Evolutionary conservation across 345 rosid species (phyloP).

Genomic region (Trapa incisa): DNA sequence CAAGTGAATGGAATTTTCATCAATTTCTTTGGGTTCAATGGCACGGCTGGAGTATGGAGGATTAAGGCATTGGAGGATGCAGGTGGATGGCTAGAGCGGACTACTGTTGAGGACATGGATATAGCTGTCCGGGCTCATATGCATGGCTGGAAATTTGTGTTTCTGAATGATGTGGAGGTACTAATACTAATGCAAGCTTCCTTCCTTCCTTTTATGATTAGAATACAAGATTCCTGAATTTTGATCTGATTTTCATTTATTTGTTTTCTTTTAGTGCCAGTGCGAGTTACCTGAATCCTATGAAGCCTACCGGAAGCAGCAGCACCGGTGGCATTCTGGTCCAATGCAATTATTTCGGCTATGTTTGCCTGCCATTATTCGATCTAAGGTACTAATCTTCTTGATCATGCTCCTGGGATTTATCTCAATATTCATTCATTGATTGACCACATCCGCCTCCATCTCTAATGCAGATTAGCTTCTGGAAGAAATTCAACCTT

Average conservation of each 20-base stretch:
- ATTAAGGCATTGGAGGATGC: constrained; percentile 42
- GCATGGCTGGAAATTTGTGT: constrained; percentile 40
- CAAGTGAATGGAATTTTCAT: constrained; percentile 54
- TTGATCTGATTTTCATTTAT: neutral
- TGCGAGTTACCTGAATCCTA: constrained; percentile 49
- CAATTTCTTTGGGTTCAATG: constrained; percentile 66
- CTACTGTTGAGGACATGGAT: constrained; percentile 52
- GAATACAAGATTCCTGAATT: neutral
- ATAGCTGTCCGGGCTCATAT: constrained; percentile 51
- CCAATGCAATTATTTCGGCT: constrained; percentile 50
- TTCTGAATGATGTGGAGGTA: constrained; percentile 47
- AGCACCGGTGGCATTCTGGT: constrained; percentile 51
- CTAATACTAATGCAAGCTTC: neutral
- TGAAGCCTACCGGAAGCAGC: constrained; percentile 46
- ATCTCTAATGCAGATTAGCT: constrained; percentile 25
- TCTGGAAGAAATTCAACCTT: constrained; percentile 39
- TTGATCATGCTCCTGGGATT: too few species aligned
- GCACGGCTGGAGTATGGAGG: constrained; percentile 63
- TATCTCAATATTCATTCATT: neutral
- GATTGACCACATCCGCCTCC: neutral
- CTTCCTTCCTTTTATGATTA: neutral
- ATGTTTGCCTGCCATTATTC: constrained; percentile 28
- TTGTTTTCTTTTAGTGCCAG: constrained; percentile 25
- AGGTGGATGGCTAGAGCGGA: constrained; percentile 49
- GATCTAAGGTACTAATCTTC: constrained; percentile 22